Evolutionary conservation across 2,329 filamentous ascomycete genomes (phyloP), one percentile per base, ranked within the genome.

Genomic region (Claviceps sp.): DNA sequence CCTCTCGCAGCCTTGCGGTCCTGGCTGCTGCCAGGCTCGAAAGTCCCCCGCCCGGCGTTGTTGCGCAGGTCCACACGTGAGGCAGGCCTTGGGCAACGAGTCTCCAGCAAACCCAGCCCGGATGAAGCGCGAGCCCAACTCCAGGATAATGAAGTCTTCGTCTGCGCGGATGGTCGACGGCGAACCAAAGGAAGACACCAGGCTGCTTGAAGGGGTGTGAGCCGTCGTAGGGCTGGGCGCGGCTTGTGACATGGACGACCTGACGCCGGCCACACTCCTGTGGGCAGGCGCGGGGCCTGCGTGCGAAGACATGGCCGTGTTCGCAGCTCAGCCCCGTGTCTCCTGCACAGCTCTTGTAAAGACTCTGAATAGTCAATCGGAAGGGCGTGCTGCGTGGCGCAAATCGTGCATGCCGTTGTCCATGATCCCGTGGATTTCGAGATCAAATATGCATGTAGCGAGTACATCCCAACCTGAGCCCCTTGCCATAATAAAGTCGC

Each of bases 61-160:
- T 62, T 85, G 77, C 56, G 90, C 84, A 0, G 87, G 88, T 0
- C 82, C 81, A 65, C 89, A 91, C 22, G 77, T 73, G 22, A 90
- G 70, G 14, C 77, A 74, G 1, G 75, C 78, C 65, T 91, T 94
- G 58, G 89, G 89, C 3, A 74, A 70, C 44, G 82, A 78, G 65
- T 95, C 90, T 49, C 90, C 90, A 5, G 90, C 87, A 63, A 96
- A 93, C 0, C 93, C 93, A 9, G 85, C 84, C 45, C 85, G 81
- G 26, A 97, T 67, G 66, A 82, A 85, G 22, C 91, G 80, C 9
- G 87, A 79, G 1, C 89, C 90, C 38, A 97, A 66, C 65, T 97
- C 89, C 49, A 96, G 73, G 43, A 98, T 77, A 5, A 95, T 69
- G 6, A 84, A 74, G 58, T 96, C 93, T 62, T 98, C 93, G 60